Conservation (phyloP, 140 eudicot species). For the Flaveria floridana region DNA sequence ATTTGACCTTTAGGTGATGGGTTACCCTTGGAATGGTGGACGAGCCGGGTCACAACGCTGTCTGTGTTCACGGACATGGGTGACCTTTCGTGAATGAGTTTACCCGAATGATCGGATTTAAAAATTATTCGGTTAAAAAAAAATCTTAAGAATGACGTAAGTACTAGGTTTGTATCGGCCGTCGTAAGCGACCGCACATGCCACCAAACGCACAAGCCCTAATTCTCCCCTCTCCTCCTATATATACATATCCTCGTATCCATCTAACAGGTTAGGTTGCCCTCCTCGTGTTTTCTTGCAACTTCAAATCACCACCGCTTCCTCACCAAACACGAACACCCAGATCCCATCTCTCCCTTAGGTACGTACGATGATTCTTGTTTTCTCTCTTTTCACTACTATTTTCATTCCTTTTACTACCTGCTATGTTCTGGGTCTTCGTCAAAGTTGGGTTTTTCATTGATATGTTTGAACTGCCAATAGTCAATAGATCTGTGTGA, state of each 20-base stretch:
- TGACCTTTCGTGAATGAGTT: too few species aligned
- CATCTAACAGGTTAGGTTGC: too few species aligned
- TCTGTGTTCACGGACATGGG: too few species aligned
- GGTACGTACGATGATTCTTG: constrained; percentile 24
- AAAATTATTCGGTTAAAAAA: too few species aligned
- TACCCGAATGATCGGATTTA: too few species aligned
- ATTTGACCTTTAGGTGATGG: too few species aligned
- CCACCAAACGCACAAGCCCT: constrained; percentile 8
- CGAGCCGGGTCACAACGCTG: too few species aligned
- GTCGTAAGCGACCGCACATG: constrained; percentile 8
- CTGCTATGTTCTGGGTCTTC: not conserved
- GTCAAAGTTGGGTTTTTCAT: not conserved
- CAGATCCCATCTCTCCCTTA: constrained; percentile 20
- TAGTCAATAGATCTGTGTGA: not conserved
- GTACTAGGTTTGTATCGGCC: constrained; percentile 9
- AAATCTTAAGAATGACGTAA: not conserved
- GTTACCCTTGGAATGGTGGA: too few species aligned
- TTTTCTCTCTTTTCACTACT: not conserved
- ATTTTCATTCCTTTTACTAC: not conserved
- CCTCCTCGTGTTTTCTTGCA: not conserved
- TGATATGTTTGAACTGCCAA: not conserved
- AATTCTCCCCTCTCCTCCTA: not conserved
- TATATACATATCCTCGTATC: not conserved
- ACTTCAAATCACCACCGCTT: not conserved
- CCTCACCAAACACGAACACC: not conserved